Evolutionary conservation across 306 rosid species (phyloP).

Genomic region (Oxytropis ochrocephala): DNA sequence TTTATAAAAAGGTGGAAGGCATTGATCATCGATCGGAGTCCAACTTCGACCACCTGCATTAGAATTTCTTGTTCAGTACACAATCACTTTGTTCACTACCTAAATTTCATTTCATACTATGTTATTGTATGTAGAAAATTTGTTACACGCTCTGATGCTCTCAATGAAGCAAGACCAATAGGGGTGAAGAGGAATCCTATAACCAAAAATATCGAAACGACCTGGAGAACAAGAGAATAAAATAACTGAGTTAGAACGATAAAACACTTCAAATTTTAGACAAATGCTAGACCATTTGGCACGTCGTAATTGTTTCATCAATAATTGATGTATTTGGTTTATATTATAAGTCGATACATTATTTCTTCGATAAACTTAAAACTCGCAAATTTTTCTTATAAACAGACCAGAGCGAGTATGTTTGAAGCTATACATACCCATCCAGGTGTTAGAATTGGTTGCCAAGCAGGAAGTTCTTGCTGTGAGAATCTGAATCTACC

Average conservation of each 20-base stretch:
- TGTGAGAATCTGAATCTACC: slow-evolving; percentile 82
- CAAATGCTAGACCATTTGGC: no score
- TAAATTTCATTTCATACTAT: not conserved
- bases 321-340: no score
- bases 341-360: no score
- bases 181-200: slow-evolving; percentile 68
- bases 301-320: no score
- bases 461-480: slow-evolving; percentile 95
- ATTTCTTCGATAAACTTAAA: no score
- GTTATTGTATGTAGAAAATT: not conserved
- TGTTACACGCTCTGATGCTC: slow-evolving; percentile 64
- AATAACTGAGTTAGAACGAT: not conserved
- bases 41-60: slow-evolving; percentile 69
- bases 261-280: not conserved
- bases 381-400: no score
- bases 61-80: not conserved
- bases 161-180: slow-evolving; percentile 62
- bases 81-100: not conserved
- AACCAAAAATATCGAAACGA: slow-evolving; percentile 44
- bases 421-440: slow-evolving; percentile 40
- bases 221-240: slow-evolving; percentile 39
- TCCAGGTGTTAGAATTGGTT: slow-evolving; percentile 85
- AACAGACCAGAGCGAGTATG: no score
- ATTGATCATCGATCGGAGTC: slow-evolving; percentile 44
- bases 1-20: slow-evolving; percentile 44